These are phyloP conservation scores for Dothideomycetes sp. DNA, from an alignment of 2,329 filamentous ascomycete species.

Conservation along the genomic window DNA sequence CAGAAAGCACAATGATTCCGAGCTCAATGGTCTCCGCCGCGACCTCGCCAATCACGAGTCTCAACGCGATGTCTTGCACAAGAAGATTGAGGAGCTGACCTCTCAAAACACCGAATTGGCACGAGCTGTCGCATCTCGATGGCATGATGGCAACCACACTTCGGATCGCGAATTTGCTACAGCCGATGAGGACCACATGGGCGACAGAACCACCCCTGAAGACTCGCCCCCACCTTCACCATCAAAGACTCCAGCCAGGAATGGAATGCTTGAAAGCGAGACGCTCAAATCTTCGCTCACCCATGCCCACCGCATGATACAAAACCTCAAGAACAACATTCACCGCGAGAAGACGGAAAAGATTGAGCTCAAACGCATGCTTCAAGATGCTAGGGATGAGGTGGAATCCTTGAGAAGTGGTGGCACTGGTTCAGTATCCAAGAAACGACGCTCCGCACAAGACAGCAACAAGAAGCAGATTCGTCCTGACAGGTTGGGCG, in stretches of 20 bases:
- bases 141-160: constrained; percentile 23
- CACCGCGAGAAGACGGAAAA: constrained; percentile 99
- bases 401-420: constrained; percentile 55
- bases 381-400: constrained; percentile 91
- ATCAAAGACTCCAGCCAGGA: constrained; percentile 80
- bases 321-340: constrained; percentile 86
- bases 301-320: constrained; percentile 92
- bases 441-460: constrained; percentile 49
- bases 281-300: constrained; percentile 88
- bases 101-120: constrained; percentile 87
- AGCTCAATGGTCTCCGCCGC: constrained; percentile 73
- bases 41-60: constrained; percentile 67
- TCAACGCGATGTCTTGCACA: constrained; percentile 67
- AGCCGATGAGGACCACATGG: constrained; percentile 48
- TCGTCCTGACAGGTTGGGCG: constrained; percentile 63
- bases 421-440: constrained; percentile 34
- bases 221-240: constrained; percentile 86
- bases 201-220: constrained; percentile 57
- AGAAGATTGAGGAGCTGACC: constrained; percentile 78
- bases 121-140: constrained; percentile 66
- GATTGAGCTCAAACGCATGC: constrained; percentile 84
- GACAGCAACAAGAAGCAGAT: constrained; percentile 55
- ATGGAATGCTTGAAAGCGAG: constrained; percentile 86
- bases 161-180: constrained; percentile 39
- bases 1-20: constrained; percentile 78